Conservation (phyloP, 2,329 filamentous ascomycete genomes). For the Cordyceps cicadae region DNA sequence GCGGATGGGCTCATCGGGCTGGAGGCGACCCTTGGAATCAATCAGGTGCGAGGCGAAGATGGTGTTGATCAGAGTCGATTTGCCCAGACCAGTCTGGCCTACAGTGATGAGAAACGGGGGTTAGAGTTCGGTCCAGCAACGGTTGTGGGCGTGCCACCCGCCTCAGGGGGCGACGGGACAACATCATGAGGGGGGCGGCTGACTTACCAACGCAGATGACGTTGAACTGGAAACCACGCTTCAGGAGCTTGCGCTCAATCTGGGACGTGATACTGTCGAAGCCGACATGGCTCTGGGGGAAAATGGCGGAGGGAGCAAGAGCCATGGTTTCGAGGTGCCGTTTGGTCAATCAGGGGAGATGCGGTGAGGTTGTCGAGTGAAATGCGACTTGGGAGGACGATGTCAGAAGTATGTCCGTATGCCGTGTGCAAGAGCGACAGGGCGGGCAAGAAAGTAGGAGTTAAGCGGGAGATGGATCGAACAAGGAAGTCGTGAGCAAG, state of each 20-base stretch:
- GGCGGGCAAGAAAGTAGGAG: constrained; percentile 10
- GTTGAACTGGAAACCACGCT: constrained; percentile 99
- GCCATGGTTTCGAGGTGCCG: constrained; percentile 30
- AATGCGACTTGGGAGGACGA: background rate
- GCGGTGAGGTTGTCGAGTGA: background rate
- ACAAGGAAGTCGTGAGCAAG: constrained; percentile 8
- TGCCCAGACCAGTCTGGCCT: constrained; percentile 98
- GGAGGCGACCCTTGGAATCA: constrained; percentile 92
- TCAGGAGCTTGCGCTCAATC: constrained; percentile 98
- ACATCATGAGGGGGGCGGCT: background rate
- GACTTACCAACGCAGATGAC: constrained; percentile 94
- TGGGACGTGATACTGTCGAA: constrained; percentile 99
- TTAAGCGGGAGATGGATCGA: background rate
- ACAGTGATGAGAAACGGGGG: constrained; percentile 15
- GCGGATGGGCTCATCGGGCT: constrained; percentile 86
- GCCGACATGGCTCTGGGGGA: constrained; percentile 96
- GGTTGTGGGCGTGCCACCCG: constrained; percentile 11
- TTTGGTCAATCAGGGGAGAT: background rate
- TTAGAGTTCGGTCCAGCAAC: constrained; percentile 10
- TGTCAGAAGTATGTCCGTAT: background rate
- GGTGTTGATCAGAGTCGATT: constrained; percentile 99
- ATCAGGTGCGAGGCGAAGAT: constrained; percentile 99
- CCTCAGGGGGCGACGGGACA: constrained; percentile 11
- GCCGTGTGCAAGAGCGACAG: background rate
- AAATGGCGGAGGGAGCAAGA: constrained; percentile 63